Base-by-base conservation (phyloP, 139 green algal genomes). In the Nannochloris sp. region DNA sequence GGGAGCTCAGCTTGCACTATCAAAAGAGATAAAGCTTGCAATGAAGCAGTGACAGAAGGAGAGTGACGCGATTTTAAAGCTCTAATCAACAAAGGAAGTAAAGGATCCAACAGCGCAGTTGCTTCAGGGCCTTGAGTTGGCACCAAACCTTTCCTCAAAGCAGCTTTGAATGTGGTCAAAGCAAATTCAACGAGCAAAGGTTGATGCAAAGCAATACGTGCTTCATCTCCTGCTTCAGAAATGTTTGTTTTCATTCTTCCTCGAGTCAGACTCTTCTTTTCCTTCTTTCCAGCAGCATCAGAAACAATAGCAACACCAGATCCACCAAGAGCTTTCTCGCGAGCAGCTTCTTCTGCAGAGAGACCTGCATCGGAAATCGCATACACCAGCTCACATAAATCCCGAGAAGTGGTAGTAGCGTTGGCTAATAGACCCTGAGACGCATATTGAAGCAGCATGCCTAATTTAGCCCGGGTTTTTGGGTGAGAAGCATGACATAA, bases 151-250 rank as follows among this genome's bases (percentile, higher is more conserved):
- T 78, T 81, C 57, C 76, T 75, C 55, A 89, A 38, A 15, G 34
- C 56, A 0, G 45, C 48, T 5, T 78, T 68, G 46, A 96, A 74
- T 71, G 96, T 59, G 47, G 72, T 78, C 30, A 97, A 71, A 4
- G 82, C 87, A 65, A 95, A 89, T 64, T 91, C 81, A 6, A 85
- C 65, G 57, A 97, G 15, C 62, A 97, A 72, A 54, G 89, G 70
- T 55, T 88, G 69, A 68, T 96, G 86, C 23, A 75, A 71, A 10
- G 78, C 74, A 13, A 59, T 77, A 45, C 31, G 61, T n/a, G 25
- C 14, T 35, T 6, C 19, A 45, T 2, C 5, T 8, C 24, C 37
- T 39, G 33, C 45, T n/a, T 58, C 45, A 13, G 12, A 1, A 34
- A 9, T 36, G 9, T 34, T 36, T 34, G 9, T 51, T 19, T 27